Conservation (phyloP, 148 eudicot species). For the Rhododendron molle region DNA sequence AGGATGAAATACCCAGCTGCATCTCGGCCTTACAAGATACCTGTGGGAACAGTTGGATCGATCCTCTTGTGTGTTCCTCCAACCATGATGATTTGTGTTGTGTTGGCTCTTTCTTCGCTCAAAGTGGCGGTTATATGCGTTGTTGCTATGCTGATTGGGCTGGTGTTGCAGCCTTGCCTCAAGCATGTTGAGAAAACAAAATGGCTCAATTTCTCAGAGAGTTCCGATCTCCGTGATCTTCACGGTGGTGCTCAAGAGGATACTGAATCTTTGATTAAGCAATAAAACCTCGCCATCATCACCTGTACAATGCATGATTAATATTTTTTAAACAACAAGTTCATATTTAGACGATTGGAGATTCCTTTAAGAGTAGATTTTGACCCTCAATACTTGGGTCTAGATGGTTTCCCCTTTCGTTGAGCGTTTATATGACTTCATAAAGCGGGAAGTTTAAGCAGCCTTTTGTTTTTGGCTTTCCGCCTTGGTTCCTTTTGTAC, state of each 20-base stretch:
- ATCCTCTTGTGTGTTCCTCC: conserved; percentile 11
- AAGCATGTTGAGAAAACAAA: not conserved
- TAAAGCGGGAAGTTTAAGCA: too few relatives aligned
- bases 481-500: too few relatives aligned
- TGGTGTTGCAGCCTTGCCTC: conserved; percentile 9
- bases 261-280: not conserved
- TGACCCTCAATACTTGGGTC: too few relatives aligned
- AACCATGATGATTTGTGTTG: not conserved
- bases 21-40: conserved; percentile 13
- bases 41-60: conserved; percentile 7
- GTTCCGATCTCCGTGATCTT: conserved; percentile 8
- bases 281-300: too few relatives aligned
- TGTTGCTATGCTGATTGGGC: conserved; percentile 2
- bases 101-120: conserved; percentile 12
- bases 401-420: too few relatives aligned
- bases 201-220: conserved; percentile 6
- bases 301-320: too few relatives aligned
- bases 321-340: too few relatives aligned
- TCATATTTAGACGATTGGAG: too few relatives aligned
- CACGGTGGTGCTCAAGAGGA: not conserved
- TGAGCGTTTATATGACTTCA: too few relatives aligned
- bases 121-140: conserved; percentile 8
- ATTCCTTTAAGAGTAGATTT: too few relatives aligned
- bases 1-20: conserved; percentile 9
- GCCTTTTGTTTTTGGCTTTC: too few relatives aligned